Evolutionary conservation across 192 early-diverging fungal species (phyloP).

Genomic region (Entomortierella parvispora): DNA sequence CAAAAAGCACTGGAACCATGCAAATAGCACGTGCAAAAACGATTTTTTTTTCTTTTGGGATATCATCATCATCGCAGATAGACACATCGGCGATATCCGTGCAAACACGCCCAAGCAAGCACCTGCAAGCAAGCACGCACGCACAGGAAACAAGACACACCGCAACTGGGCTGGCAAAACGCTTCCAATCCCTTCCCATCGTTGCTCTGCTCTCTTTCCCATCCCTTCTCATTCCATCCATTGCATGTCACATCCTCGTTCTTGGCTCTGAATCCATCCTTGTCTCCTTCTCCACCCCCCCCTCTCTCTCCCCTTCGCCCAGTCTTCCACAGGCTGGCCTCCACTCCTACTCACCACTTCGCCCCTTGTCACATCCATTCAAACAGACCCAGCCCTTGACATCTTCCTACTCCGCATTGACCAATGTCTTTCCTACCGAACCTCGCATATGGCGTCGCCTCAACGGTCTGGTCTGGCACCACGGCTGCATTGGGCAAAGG

Average conservation of each 20-base stretch:
- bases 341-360: background rate
- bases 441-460: constrained; percentile 42
- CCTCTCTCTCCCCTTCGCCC: too few species aligned
- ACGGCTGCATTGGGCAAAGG: constrained; percentile 43
- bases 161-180: background rate
- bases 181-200: background rate
- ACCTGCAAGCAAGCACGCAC: background rate
- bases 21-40: background rate
- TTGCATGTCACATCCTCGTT: too few species aligned
- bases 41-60: constrained; percentile 12
- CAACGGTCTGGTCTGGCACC: constrained; percentile 47
- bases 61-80: too few species aligned
- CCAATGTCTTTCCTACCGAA: constrained; percentile 42
- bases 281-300: background rate
- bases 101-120: background rate
- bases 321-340: too few species aligned
- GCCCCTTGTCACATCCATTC: too few species aligned
- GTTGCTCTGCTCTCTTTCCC: too few species aligned
- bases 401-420: too few species aligned
- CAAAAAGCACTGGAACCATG: too few species aligned
- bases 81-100: background rate
- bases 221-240: background rate
- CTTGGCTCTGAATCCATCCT: too few species aligned
- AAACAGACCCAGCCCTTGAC: too few species aligned
- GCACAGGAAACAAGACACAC: background rate